Conservation (phyloP, 257 asterid genomes). For the Fraxinus americana region DNA sequence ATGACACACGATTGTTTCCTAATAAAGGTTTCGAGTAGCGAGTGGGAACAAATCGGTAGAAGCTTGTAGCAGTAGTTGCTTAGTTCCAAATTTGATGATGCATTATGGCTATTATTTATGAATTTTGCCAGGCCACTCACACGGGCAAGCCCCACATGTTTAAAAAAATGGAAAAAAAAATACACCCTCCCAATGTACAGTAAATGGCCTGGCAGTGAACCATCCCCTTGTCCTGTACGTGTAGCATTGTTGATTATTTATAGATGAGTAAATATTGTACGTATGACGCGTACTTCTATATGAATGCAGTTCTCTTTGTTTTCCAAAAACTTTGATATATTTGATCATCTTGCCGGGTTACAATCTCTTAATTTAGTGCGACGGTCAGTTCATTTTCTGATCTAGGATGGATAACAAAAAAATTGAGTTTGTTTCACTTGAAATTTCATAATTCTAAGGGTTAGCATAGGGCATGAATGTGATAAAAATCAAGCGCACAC, state of each 20-base stretch:
- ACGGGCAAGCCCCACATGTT: no score
- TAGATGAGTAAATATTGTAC: neutral
- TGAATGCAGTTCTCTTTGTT: neutral
- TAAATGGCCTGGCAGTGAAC: no score
- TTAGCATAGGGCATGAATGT: no score
- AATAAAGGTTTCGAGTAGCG: constrained; percentile 47
- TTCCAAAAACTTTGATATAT: neutral
- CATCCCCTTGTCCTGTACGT: no score
- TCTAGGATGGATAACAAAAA: neutral
- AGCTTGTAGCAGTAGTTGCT: constrained; percentile 13
- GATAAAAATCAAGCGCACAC: neutral
- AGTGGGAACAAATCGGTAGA: constrained; percentile 44
- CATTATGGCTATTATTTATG: neutral
- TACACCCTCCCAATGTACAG: no score
- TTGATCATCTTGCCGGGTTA: neutral
- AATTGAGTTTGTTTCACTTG: neutral
- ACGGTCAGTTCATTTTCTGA: neutral
- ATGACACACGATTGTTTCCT: constrained; percentile 62
- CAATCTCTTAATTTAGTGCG: neutral
- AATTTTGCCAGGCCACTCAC: no score
- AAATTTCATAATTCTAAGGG: no score
- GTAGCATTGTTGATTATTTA: neutral
- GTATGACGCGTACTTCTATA: neutral
- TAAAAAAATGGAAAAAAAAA: no score
- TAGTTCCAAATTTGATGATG: constrained; percentile 5